These are phyloP conservation scores for Oryza longistaminata DNA, from an alignment of 176 grass and related monocot genomes.

Conservation along the genomic window DNA sequence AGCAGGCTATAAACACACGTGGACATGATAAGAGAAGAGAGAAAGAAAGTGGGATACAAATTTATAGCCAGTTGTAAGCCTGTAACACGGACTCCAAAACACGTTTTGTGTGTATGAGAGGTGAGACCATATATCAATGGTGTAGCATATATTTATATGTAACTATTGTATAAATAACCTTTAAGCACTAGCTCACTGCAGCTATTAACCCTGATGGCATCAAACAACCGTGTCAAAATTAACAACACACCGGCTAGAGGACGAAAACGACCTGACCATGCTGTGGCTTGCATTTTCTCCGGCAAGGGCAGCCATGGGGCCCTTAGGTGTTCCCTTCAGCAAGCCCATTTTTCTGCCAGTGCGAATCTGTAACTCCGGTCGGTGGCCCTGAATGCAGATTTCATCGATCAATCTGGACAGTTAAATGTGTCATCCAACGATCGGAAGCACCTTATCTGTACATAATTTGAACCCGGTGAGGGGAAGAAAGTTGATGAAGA, in stretches of 20 bases:
- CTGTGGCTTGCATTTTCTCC: background rate
- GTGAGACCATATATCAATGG: too few species aligned
- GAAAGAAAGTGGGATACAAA: too few species aligned
- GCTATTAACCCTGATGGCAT: background rate
- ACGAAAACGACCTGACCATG: constrained; percentile 38
- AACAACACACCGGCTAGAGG: constrained; percentile 26
- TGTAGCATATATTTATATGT: too few species aligned
- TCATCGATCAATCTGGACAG: background rate
- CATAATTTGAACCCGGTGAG: background rate
- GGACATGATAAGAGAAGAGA: too few species aligned
- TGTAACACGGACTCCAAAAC: too few species aligned
- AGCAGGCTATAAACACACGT: too few species aligned
- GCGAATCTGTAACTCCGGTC: background rate
- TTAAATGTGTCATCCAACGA: constrained; percentile 1
- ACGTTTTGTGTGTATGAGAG: too few species aligned
- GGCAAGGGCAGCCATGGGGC: constrained; percentile 27
- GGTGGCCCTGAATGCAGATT: constrained; percentile 1
- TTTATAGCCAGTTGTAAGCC: too few species aligned
- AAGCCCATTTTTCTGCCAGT: background rate
- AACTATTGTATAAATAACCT: too few species aligned
- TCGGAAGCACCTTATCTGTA: background rate
- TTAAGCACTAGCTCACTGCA: background rate
- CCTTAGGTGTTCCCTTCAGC: constrained; percentile 29
- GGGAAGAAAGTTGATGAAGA: background rate
- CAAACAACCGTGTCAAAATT: constrained; percentile 19